Evolutionary conservation across 805 yeast species (phyloP).

Genomic region (Lachancea mirantina): DNA sequence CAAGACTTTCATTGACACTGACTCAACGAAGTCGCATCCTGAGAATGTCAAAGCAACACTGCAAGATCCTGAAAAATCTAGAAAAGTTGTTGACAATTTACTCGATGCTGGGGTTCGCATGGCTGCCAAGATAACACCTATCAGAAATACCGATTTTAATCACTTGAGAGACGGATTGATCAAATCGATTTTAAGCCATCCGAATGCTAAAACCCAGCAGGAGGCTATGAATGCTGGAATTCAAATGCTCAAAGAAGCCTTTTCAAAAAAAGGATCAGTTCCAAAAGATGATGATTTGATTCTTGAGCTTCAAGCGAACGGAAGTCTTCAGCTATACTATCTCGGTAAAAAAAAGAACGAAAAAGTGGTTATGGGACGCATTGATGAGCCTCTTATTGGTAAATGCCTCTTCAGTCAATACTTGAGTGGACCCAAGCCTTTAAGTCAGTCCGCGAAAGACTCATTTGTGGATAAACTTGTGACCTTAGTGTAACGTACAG

Average conservation of each 20-base stretch:
- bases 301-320: constrained; percentile 46
- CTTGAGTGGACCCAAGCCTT: constrained; percentile 47
- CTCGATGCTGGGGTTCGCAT: constrained; percentile 55
- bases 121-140: constrained; percentile 73
- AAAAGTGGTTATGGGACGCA: constrained; percentile 45
- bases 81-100: constrained; percentile 47
- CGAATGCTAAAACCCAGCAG: constrained; percentile 45
- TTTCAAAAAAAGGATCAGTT: constrained; percentile 61
- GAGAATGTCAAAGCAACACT: constrained; percentile 40
- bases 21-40: constrained; percentile 28
- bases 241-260: constrained; percentile 54
- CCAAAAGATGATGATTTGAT: constrained; percentile 64
- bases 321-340: constrained; percentile 40
- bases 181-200: constrained; percentile 66
- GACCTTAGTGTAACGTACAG: constrained; percentile 3
- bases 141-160: constrained; percentile 83
- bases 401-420: constrained; percentile 70
- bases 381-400: constrained; percentile 54
- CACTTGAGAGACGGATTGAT: constrained; percentile 87
- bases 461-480: constrained; percentile 18
- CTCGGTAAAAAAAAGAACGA: constrained; percentile 35
- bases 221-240: constrained; percentile 54
- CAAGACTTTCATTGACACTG: constrained; percentile 31
- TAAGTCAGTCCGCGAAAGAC: constrained; percentile 24
- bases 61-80: constrained; percentile 45